Percentiles rank a stretch among this genome's conserved stretches.
phyloP scores from a whole-genome alignment of 495 filamentous ascomycete genomes.

The Lineolata rhizophorae region DNA sequence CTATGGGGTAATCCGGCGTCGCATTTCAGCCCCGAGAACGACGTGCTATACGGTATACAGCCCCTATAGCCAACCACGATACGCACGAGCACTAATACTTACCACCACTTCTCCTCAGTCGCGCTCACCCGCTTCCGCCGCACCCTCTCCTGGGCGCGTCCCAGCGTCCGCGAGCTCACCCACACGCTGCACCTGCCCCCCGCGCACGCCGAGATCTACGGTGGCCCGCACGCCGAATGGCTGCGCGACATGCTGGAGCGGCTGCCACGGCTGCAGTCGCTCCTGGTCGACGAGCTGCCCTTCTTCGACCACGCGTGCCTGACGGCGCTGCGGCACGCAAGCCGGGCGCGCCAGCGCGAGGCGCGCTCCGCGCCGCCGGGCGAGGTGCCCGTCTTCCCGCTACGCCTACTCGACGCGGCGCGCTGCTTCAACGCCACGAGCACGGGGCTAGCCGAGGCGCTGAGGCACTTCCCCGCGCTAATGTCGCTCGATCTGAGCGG shows the following conservation, averaged over 20 bases:
- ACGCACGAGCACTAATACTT: too few species aligned
- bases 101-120: too few species aligned
- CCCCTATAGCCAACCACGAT: too few species aligned
- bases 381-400: slow-evolving; percentile 11
- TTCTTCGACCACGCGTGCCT: slow-evolving; percentile 46
- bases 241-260: slow-evolving; percentile 36
- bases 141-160: slow-evolving; percentile 30
- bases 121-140: slow-evolving; percentile 41
- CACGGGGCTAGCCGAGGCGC: slow-evolving; percentile 26
- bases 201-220: slow-evolving; percentile 42
- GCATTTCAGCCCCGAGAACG: too few species aligned
- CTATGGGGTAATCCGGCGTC: too few species aligned
- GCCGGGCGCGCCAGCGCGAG: too few species aligned
- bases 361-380: slow-evolving; percentile 1
- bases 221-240: slow-evolving; percentile 37
- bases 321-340: slow-evolving; percentile 21
- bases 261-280: slow-evolving; percentile 35
- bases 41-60: too few species aligned
- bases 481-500: slow-evolving; percentile 40
- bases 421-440: slow-evolving; percentile 35
- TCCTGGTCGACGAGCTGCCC: slow-evolving; percentile 36
- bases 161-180: slow-evolving; percentile 30
- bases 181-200: slow-evolving; percentile 48
- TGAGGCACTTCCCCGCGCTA: slow-evolving; percentile 30
- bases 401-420: slow-evolving; percentile 35